Evolutionary conservation across 192 early-diverging fungal species (phyloP).

Genomic region (Chytriomyces hyalinus): DNA sequence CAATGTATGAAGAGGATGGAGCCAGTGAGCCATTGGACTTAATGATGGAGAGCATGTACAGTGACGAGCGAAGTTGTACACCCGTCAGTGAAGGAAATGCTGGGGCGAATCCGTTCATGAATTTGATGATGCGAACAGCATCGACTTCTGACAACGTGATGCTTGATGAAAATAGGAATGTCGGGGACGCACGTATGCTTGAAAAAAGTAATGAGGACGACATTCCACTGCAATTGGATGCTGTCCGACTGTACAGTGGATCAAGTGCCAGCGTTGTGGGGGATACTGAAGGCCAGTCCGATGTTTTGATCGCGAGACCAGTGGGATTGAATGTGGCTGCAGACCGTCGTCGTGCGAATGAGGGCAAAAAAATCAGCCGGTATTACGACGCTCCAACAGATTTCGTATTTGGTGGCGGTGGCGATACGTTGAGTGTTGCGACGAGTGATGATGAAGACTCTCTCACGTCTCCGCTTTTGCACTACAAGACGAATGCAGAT

Average conservation of each 20-base stretch:
- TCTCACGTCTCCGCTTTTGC: neutral
- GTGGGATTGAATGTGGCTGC: no score
- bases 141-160: neutral
- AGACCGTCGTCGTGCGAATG: no score
- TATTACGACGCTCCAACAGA: constrained; percentile 25
- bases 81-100: neutral
- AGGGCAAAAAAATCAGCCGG: no score
- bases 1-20: neutral
- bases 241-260: no score
- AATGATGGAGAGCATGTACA: constrained; percentile 16
- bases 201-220: no score
- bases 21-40: neutral
- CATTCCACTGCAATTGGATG: no score
- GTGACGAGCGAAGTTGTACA: constrained; percentile 3
- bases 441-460: neutral
- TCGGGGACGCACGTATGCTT: no score
- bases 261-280: no score
- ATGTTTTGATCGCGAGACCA: no score
- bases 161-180: neutral
- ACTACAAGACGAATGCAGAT: neutral
- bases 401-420: neutral
- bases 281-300: no score
- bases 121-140: no score
- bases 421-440: neutral
- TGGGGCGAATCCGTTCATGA: neutral